Base-by-base conservation (phyloP, 768 basidiomycete genomes). In the Termitomyces sp. region DNA sequence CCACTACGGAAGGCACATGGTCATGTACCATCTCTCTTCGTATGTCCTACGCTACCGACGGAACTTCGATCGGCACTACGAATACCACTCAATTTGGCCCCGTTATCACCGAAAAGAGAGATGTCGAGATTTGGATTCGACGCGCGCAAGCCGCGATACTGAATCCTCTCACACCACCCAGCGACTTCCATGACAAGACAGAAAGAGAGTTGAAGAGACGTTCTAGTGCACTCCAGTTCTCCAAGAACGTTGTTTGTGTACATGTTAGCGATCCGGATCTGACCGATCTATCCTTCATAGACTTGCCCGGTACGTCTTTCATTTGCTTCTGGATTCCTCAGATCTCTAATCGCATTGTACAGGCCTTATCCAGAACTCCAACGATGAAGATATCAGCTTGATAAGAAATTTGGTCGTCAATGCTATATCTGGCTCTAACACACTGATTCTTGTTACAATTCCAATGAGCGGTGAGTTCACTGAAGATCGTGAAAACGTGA, bases 381-480 rank as follows among this genome's bases (percentile, higher is more conserved):
- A 76, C 32, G 69, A 71, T 0, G 58, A 70, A 0, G 69, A 76
- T 0, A 73, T 82, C 20, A 67, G 73, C 0, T 67, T 85, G 7
- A 79, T 90, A 22, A 69, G 70, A 32, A 55, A 74, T 22, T 69
- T 89, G 5, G 83, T 81, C 0, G 74, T 74, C 35, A 63, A 66
- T 3, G 74, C 83, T 51, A 83, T 87, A 60, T 52, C 44, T 6
- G 69, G 69, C n/a, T 59, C 70, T 8, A 85, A 86, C 49, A 82
- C 83, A 0, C 65, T 90, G 11, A 84, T 90, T 54, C 74, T 90
- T 1, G 78, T 88, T 0, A 80, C 85, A 0, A 80, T 88, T 54
- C 85, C 88, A 0, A 84, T 86, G 76, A 80, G 72, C 50, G 86
- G 87, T 85, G 58, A 58, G 66, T 62, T 41, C 46, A 13, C 54